phyloP scores from a whole-genome alignment of 768 basidiomycete species.

The Gloeostereum incarnatum region DNA sequence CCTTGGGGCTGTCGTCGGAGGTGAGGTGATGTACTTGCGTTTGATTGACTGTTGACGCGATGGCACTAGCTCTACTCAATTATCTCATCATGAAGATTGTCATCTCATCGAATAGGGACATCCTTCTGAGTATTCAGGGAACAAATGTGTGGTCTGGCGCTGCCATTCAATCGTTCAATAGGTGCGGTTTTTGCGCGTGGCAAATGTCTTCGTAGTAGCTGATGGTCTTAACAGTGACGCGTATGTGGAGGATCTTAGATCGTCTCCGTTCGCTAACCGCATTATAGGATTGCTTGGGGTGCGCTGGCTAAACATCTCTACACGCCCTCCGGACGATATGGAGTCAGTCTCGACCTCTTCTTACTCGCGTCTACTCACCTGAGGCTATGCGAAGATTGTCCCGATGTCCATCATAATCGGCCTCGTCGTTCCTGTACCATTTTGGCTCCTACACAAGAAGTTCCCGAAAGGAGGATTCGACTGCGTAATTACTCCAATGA shows the following conservation, averaged over 20 bases:
- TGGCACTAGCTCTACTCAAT: slow-evolving; percentile 5
- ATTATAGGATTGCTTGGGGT: slow-evolving; percentile 26
- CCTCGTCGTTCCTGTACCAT: slow-evolving; percentile 25
- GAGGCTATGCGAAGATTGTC: slow-evolving; percentile 16
- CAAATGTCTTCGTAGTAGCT: neutral
- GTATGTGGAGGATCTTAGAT: neutral
- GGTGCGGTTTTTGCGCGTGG: neutral
- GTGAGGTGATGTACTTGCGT: slow-evolving; percentile 14
- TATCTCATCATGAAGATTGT: slow-evolving; percentile 51
- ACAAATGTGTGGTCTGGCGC: slow-evolving; percentile 36
- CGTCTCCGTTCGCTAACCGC: slow-evolving; percentile 9
- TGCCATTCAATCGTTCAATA: slow-evolving; percentile 24
- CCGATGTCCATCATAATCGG: slow-evolving; percentile 18
- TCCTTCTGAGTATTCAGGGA: slow-evolving; percentile 44
- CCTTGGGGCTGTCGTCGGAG: slow-evolving; percentile 28
- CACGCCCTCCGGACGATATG: slow-evolving; percentile 15
- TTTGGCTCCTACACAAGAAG: slow-evolving; percentile 26
- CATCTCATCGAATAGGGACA: slow-evolving; percentile 37
- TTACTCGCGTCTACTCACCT: neutral
- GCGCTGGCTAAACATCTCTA: slow-evolving; percentile 25
- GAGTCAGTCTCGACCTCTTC: slow-evolving; percentile 1
- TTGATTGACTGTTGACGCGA: neutral
- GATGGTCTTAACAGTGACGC: neutral
- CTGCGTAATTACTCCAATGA: slow-evolving; percentile 17
- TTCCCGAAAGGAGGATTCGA: slow-evolving; percentile 21